Conservation (phyloP, 1,139 yeast species). For the Hyphopichia wangnamkhiaoensis region DNA sequence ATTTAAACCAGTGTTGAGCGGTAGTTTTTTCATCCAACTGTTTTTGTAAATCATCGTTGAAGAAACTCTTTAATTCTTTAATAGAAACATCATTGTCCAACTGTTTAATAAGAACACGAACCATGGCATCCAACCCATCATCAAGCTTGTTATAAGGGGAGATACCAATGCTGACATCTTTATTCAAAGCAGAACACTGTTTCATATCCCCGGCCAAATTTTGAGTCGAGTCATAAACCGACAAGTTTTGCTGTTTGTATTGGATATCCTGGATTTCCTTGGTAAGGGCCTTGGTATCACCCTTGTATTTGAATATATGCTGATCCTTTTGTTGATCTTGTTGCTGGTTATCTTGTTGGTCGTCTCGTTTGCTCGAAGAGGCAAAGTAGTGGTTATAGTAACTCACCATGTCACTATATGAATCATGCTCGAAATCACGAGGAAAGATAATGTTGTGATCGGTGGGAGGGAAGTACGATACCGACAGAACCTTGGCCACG, state of each 20-base stretch:
- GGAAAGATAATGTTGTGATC: conserved; percentile 8
- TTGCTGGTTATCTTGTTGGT: conserved; percentile 3
- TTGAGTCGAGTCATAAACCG: conserved; percentile 18
- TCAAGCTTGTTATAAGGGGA: conserved; percentile 11
- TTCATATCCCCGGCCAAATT: conserved; percentile 18
- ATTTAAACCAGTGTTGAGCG: conserved; percentile 32
- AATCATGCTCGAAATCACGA: conserved; percentile 3
- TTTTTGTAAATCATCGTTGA: conserved; percentile 22
- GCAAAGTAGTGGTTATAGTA: conserved; percentile 14
- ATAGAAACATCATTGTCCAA: conserved; percentile 18
- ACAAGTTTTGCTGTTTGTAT: conserved; percentile 12
- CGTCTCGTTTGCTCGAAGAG: not conserved
- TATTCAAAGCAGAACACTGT: conserved; percentile 1
- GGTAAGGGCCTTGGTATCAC: conserved; percentile 11
- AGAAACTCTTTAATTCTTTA: conserved; percentile 25
- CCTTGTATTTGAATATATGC: conserved; percentile 13
- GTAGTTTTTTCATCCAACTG: conserved; percentile 29
- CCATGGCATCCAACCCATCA: conserved; percentile 14
- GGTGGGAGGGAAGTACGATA: conserved; percentile 5
- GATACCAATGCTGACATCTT: conserved; percentile 11
- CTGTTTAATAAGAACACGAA: conserved; percentile 14
- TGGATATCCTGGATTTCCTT: conserved; percentile 16
- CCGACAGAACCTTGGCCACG: conserved; percentile 1
- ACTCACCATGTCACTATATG: conserved; percentile 9
- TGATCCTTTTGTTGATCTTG: conserved; percentile 2